Conservation (phyloP, 2,329 filamentous ascomycete genomes). For the Calonectria pseudoturangicola region DNA sequence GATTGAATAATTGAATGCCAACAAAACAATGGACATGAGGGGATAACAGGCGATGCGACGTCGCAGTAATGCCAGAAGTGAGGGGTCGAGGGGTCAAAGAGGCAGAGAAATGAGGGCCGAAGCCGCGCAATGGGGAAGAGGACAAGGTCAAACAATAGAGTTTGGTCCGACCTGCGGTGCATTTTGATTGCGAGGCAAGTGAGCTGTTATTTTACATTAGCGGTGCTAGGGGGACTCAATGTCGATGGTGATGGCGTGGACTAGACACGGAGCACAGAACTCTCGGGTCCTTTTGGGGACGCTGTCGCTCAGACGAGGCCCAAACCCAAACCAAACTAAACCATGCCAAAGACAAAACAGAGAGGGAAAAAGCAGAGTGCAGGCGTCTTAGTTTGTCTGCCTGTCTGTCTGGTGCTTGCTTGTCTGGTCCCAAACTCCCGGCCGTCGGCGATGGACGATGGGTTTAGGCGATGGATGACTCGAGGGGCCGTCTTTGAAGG, state of each 20-base stretch:
- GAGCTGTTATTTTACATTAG: conserved; percentile 32
- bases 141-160: conserved; percentile 32
- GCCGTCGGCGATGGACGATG: conserved; percentile 34
- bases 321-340: conserved; percentile 11
- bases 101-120: conserved; percentile 16
- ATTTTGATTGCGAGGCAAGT: conserved; percentile 21
- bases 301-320: conserved; percentile 19
- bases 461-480: conserved; percentile 33
- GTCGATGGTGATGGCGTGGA: conserved; percentile 23
- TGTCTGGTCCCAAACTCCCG: conserved; percentile 12
- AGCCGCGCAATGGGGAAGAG: conserved; percentile 16
- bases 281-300: conserved; percentile 15
- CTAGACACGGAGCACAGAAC: conserved; percentile 33
- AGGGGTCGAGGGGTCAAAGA: conserved; percentile 22
- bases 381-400: not conserved
- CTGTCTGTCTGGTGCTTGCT: not conserved
- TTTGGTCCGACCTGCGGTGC: conserved; percentile 30
- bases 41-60: conserved; percentile 26
- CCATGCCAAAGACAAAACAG: conserved; percentile 10
- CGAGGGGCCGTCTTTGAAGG: not conserved
- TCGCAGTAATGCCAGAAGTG: conserved; percentile 18
- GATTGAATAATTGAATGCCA: conserved; percentile 19
- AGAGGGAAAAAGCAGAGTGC: not conserved
- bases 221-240: not conserved
- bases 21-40: conserved; percentile 24